Evolutionary conservation across 345 rosid genomes (phyloP), one percentile per base, ranked within the genome.

Genomic region (Murraya koenigii): DNA sequence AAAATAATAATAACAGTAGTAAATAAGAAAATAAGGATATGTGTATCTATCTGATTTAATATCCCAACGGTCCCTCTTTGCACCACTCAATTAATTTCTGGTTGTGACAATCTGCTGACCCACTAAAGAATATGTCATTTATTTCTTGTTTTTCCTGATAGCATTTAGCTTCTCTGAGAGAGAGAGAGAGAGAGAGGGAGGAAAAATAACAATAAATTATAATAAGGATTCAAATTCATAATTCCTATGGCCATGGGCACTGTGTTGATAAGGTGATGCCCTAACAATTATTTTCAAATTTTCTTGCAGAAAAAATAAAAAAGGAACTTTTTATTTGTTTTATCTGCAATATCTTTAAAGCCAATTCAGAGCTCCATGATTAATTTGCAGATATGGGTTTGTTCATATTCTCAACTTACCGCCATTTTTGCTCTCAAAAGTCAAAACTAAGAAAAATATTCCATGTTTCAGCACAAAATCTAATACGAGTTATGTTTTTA

Each of bases 31-130:
- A 58, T n/a, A 58, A 7, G n/a, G 0, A 20, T n/a, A n/a, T 2
- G 22, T 14, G 52, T 13, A 47, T 47, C 52, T 39, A 3, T 66
- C 3, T 25, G 0, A 11, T 39, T 19, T 7, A 61, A 74, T 47
- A 44, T 63, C 63, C 65, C 32, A 49, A 75, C 47, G 70, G 62
- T 33, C 32, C 78, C 52, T 33, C 8, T 64, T 64, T 32, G 62
- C 78, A 75, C 62, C 71, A 64, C 49, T 32, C 64, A 36, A 17
- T 54, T 5, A 7, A 75, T 75, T 65, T 35, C 26, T 35, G 71
- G 71, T n/a, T 49, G 70, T 47, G 78, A 75, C 61, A 28, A 47
- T 63, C 78, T 64, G 9, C 71, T 64, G 70, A 52, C 78, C 78
- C 63, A 75, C 63, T 33, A n/a, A 38, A 33, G 63, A 49, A 49